Percentiles rank a stretch among this genome's conserved stretches.
Conservation (phyloP, 371 early-diverging fungal genomes). For the Mucor saturninus region DNA sequence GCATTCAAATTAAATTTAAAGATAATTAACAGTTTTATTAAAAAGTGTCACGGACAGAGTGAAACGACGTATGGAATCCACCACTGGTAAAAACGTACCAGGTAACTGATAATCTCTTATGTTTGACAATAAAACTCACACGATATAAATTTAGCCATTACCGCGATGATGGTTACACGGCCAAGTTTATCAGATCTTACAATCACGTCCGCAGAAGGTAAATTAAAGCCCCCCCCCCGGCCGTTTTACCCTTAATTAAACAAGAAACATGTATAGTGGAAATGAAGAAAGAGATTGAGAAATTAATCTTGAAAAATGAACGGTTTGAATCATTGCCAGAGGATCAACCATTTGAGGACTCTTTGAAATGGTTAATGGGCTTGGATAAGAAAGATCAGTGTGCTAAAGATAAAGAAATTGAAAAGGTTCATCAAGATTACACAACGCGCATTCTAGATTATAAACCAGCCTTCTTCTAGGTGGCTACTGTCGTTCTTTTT, state of each 20-base stretch:
- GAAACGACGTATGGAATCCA: slow-evolving; percentile 5
- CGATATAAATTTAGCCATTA: slow-evolving; percentile 6
- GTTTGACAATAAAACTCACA: neutral
- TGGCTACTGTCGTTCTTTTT: too few species aligned
- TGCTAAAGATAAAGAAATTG: slow-evolving; percentile 5
- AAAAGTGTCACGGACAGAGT: slow-evolving; percentile 10
- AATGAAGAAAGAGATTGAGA: slow-evolving; percentile 3
- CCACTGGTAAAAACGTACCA: slow-evolving; percentile 2
- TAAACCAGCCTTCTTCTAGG: slow-evolving; percentile 3
- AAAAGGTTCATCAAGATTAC: slow-evolving; percentile 8
- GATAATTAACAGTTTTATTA: neutral
- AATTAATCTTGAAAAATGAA: neutral
- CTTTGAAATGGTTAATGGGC: slow-evolving; percentile 9
- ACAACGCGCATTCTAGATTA: slow-evolving; percentile 4
- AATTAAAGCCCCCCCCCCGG: neutral
- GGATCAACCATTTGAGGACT: slow-evolving; percentile 1
- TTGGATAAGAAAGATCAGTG: slow-evolving; percentile 4
- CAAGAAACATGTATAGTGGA: slow-evolving; percentile 2
- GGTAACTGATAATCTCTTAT: slow-evolving; percentile 3
- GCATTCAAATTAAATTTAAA: neutral
- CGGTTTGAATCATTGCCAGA: neutral
- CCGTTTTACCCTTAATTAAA: neutral
- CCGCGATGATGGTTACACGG: slow-evolving; percentile 10
- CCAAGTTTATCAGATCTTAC: slow-evolving; percentile 16
- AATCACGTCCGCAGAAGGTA: slow-evolving; percentile 12